Conservation (phyloP, 2,329 filamentous ascomycete species). For the Venturia nashicola region DNA sequence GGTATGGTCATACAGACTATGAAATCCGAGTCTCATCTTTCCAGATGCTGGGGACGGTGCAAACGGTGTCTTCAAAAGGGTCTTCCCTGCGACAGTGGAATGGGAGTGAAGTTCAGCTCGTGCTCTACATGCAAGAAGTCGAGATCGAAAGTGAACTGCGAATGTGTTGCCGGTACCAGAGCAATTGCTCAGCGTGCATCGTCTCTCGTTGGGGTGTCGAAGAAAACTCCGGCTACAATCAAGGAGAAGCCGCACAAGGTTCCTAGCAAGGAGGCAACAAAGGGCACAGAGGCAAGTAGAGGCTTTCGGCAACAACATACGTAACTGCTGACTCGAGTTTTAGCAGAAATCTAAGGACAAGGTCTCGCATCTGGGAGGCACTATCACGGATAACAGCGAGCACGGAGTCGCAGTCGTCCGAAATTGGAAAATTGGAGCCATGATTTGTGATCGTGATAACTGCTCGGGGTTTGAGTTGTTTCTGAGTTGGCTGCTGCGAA, state of each 20-base stretch:
- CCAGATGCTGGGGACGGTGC: background rate
- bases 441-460: background rate
- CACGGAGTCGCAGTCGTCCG: background rate
- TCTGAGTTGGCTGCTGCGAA: background rate
- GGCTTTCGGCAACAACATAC: background rate
- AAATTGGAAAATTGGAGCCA: background rate
- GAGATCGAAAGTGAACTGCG: background rate
- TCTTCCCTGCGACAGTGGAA: background rate
- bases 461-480: background rate
- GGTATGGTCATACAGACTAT: background rate
- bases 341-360: no score
- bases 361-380: background rate
- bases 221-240: background rate
- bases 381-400: background rate
- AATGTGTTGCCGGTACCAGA: background rate
- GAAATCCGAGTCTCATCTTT: background rate
- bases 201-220: background rate
- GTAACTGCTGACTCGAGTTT: no score
- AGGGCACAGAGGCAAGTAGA: background rate
- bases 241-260: background rate
- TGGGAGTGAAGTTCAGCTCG: background rate
- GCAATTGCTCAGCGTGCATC: background rate
- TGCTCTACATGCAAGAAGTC: background rate
- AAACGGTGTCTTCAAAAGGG: background rate
- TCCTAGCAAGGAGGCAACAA: background rate